These are phyloP conservation scores for Leccinum ochraceum DNA, from an alignment of 768 basidiomycete species.

Conservation along the genomic window DNA sequence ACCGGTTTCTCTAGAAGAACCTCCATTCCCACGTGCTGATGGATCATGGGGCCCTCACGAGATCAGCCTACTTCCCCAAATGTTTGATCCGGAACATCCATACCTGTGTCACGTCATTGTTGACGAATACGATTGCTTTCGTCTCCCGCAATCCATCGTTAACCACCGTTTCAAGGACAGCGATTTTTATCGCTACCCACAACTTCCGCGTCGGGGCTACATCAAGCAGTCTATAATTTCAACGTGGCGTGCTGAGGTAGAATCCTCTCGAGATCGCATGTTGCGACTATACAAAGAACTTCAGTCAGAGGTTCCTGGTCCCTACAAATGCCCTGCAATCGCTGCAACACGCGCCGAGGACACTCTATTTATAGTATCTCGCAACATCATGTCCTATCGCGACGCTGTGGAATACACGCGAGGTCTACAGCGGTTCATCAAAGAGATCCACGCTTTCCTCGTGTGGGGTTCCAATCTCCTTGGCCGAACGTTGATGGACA, in stretches of 20 bases:
- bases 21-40: neutral
- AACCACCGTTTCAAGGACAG: neutral
- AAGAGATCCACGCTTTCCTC: neutral
- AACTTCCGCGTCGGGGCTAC: neutral
- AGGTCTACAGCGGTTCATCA: neutral
- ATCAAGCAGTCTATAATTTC: neutral
- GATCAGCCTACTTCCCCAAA: neutral
- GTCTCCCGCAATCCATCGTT: neutral
- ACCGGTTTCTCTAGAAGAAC: neutral
- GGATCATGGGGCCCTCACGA: constrained; percentile 6
- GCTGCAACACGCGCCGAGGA: neutral
- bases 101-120: neutral
- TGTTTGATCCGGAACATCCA: neutral
- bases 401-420: neutral
- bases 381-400: constrained; percentile 1
- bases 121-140: neutral
- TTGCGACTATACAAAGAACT: neutral
- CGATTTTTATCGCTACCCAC: constrained; percentile 1
- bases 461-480: neutral
- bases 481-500: neutral
- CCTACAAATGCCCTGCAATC: neutral
- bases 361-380: neutral
- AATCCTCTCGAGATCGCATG: neutral
- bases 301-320: neutral
- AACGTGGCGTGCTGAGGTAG: neutral